Percentiles rank a stretch among this genome's conserved stretches.
These are phyloP conservation scores for Paramecium bursaria DNA, from an alignment of 73 alveolate species.

Conservation along the genomic window DNA sequence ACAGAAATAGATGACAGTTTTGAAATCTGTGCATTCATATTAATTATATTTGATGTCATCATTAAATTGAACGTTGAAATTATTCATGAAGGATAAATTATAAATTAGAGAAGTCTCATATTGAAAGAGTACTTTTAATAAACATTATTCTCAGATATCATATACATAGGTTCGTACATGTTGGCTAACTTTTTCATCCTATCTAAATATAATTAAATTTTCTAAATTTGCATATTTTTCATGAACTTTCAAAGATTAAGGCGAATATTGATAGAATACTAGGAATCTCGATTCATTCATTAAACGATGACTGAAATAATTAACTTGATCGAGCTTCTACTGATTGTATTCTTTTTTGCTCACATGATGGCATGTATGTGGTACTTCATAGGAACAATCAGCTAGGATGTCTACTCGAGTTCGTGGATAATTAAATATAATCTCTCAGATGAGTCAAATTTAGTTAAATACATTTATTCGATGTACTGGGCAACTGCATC, in stretches of 20 bases:
- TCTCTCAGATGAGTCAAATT: slow-evolving; percentile 6
- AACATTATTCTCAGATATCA: background rate
- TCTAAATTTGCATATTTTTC: background rate
- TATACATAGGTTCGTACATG: background rate
- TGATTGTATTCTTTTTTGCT: slow-evolving; percentile 28
- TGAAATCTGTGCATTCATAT: background rate
- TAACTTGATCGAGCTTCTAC: background rate
- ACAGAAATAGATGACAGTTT: background rate
- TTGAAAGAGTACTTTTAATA: background rate
- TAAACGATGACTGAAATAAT: no score
- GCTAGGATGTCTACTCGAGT: no score
- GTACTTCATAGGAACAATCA: slow-evolving; percentile 12
- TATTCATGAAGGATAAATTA: slow-evolving; percentile 28
- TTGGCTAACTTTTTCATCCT: background rate
- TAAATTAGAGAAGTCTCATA: background rate
- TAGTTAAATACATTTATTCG: slow-evolving; percentile 37
- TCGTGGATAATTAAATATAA: slow-evolving; percentile 52
- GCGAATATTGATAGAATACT: background rate
- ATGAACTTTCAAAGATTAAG: background rate
- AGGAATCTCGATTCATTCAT: slow-evolving; percentile 2
- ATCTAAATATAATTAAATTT: background rate
- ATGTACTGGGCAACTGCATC: slow-evolving; percentile 54
- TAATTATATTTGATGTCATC: background rate
- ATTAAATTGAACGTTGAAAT: slow-evolving; percentile 8
- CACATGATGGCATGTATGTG: slow-evolving; percentile 45